Evolutionary conservation across 106 monocot species (phyloP).

Genomic region (Dendrobium officinale): DNA sequence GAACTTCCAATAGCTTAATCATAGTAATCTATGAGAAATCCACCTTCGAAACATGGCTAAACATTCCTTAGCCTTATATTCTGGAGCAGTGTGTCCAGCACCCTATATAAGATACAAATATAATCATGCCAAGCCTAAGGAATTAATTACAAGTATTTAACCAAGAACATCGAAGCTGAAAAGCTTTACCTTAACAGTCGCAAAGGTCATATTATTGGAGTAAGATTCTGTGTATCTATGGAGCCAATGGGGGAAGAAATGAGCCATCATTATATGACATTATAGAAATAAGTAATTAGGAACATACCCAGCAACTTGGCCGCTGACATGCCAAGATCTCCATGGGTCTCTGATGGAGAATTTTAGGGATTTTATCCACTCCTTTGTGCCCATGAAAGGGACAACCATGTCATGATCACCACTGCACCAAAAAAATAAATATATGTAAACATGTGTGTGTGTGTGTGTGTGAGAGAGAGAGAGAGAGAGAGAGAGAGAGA

Average conservation of each 20-base stretch:
- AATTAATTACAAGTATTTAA: too few relatives aligned
- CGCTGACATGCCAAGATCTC: constrained; percentile 41
- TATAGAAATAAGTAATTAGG: neutral
- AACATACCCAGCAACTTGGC: constrained; percentile 29
- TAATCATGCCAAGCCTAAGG: too few relatives aligned
- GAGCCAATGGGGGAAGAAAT: too few relatives aligned
- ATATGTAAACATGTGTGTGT: neutral
- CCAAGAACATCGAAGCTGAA: too few relatives aligned
- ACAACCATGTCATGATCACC: constrained; percentile 44
- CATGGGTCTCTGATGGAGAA: constrained; percentile 31
- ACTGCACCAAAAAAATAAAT: constrained; percentile 7
- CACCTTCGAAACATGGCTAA: neutral
- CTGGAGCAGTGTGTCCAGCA: neutral
- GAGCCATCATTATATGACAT: neutral
- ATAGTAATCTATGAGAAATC: neutral
- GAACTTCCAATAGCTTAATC: too few relatives aligned
- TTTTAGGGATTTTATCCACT: constrained; percentile 46
- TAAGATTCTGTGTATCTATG: neutral
- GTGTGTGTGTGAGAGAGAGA: too few relatives aligned
- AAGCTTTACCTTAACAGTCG: neutral
- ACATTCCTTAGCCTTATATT: neutral
- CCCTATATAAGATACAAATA: neutral
- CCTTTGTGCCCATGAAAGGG: constrained; percentile 40
- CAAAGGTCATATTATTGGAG: constrained; percentile 5
- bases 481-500: too few relatives aligned